Evolutionary conservation across 257 asterid genomes (phyloP), one percentile per base, ranked within the genome.

Genomic region (Petunia secreta): DNA sequence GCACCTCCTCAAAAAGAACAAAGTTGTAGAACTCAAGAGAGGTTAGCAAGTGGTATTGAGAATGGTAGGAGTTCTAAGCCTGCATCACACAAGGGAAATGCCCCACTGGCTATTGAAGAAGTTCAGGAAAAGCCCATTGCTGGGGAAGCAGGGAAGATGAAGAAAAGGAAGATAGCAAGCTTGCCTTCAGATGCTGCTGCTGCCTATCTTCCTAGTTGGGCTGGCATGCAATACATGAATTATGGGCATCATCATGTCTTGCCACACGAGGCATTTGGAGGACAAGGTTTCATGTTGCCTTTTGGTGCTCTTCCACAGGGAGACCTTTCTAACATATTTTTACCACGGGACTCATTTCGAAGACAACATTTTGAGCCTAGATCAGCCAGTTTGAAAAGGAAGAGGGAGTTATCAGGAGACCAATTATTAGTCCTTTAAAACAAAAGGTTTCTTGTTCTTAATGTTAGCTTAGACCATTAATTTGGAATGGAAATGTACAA

Each of bases 251-350:
- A 60, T 25, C 93, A 90, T 55, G 83, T 85, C 66, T 6, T 92
- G 52, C 98, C 97, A 16, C 97, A 87, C 38, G 94, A 90, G 82
- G 98, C 98, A 82, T 93, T 91, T 88, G 93, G 85, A 80, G 94
- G 91, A 58, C 95, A 89, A 11, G 92, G 91, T 48, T 89, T 88
- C 77, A 89, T 94, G 92, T 43, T 93, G 80, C 91, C 97, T 14
- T 90, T 87, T 87, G 91, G 82, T 41, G 88, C 84, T 63, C 93
- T 87, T 15, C 96, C 94, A 25, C 62, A 84, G 97, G 80, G 98
- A 93, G 25, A 25, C 25, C 25, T 25, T 25, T 25, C 25, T 25
- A 25, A 25, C 25, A 25, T 25, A 25, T 25, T 25, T 25, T 25
- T 25, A 25, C 25, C 25, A 25, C 25, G 25, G 25, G 25, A 25